Percentiles rank a stretch among this genome's conserved stretches.
These are phyloP conservation scores for Aspergillus costaricaensis DNA, from an alignment of 2,329 filamentous ascomycete genomes.

Conservation along the genomic window DNA sequence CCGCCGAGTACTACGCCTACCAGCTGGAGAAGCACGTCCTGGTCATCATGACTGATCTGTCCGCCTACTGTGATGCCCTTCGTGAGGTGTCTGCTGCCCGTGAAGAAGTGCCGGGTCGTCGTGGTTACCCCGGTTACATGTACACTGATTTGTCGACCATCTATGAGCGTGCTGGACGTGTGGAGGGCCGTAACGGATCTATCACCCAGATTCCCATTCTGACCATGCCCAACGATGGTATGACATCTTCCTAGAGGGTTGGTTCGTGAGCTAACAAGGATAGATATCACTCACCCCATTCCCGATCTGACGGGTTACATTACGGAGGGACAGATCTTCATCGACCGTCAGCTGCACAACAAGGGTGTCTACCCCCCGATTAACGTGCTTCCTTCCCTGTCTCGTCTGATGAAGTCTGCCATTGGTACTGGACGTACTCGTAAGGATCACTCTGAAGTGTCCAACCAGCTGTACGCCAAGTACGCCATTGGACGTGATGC, in stretches of 20 bases:
- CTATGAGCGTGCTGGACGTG: slow-evolving; percentile 98
- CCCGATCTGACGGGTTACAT: slow-evolving; percentile 99
- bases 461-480: slow-evolving; percentile 99
- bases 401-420: slow-evolving; percentile 99
- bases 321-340: slow-evolving; percentile 97
- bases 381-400: slow-evolving; percentile 96
- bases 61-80: slow-evolving; percentile 96
- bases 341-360: slow-evolving; percentile 91
- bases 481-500: slow-evolving; percentile 99
- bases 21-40: slow-evolving; percentile 99
- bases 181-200: slow-evolving; percentile 92
- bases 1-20: slow-evolving; percentile 99
- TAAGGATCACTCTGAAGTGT: slow-evolving; percentile 96
- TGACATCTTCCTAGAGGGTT: slow-evolving; percentile 16
- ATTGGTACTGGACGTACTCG: slow-evolving; percentile 97
- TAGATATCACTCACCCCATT: slow-evolving; percentile 96
- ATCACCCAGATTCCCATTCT: slow-evolving; percentile 99
- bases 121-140: slow-evolving; percentile 99
- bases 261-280: not conserved
- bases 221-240: slow-evolving; percentile 98
- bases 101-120: slow-evolving; percentile 98
- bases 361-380: slow-evolving; percentile 98
- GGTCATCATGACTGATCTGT: slow-evolving; percentile 96
- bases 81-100: slow-evolving; percentile 97
- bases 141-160: slow-evolving; percentile 99